Conservation (phyloP, 768 basidiomycete species). For the Xerocomus brunneocitrinus region DNA sequence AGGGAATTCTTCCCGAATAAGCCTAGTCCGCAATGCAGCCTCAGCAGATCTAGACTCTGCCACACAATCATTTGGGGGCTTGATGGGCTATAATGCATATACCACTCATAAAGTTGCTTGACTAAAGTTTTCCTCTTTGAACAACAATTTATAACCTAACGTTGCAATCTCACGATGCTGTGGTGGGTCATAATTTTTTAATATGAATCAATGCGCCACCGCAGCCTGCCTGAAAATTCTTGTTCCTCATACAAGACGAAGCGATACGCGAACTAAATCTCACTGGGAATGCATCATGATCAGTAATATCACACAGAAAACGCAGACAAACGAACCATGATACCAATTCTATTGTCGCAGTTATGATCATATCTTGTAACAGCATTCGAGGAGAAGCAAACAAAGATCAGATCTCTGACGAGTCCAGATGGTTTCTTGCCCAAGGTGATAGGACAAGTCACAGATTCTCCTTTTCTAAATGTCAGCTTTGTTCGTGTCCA, state of each 20-base stretch:
- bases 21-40: background rate
- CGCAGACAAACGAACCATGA: too few species aligned
- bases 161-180: slow-evolving; percentile 12
- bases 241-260: too few species aligned
- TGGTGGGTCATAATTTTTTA: background rate
- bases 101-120: slow-evolving; percentile 6
- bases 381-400: slow-evolving; percentile 2
- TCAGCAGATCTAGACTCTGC: slow-evolving; percentile 8
- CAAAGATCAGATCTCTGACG: slow-evolving; percentile 4
- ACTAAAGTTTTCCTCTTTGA: background rate
- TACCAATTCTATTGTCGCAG: too few species aligned
- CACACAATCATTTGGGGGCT: slow-evolving; percentile 29
- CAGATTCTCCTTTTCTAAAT: slow-evolving; percentile 7
- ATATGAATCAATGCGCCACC: slow-evolving; percentile 23
- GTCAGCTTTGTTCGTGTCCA: background rate
- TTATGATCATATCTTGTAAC: background rate
- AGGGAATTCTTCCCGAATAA: background rate
- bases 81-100: slow-evolving; percentile 14
- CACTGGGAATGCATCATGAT: background rate
- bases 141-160: background rate
- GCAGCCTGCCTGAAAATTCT: background rate
- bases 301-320: too few species aligned
- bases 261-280: background rate
- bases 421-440: background rate
- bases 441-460: background rate